phyloP scores from a whole-genome alignment of 129 eudicot genomes.

The Centella asiatica region DNA sequence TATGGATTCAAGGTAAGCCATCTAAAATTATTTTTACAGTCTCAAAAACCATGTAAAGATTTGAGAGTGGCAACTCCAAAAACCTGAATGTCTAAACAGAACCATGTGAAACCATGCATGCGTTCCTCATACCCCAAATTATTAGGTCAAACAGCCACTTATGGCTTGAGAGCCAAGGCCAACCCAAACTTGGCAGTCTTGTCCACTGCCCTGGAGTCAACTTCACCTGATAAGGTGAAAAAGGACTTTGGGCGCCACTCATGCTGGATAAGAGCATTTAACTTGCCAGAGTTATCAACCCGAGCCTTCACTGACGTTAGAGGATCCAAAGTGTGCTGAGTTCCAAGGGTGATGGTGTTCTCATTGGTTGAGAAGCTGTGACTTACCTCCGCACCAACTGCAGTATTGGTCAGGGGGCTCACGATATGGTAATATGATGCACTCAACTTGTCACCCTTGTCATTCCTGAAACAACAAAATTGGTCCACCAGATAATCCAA shows the following conservation, averaged over 20 bases:
- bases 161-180: slow-evolving; percentile 85
- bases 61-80: background rate
- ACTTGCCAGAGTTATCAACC: slow-evolving; percentile 61
- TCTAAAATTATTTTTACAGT: background rate
- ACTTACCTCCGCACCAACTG: slow-evolving; percentile 78
- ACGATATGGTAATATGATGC: slow-evolving; percentile 74
- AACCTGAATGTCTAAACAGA: too few relatives aligned
- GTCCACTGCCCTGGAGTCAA: slow-evolving; percentile 66
- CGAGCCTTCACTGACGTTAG: slow-evolving; percentile 63
- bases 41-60: background rate
- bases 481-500: too few relatives aligned
- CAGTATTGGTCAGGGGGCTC: slow-evolving; percentile 67
- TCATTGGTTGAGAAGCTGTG: slow-evolving; percentile 74
- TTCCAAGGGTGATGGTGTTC: slow-evolving; percentile 68
- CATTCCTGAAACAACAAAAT: slow-evolving; percentile 38
- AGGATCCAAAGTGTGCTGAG: slow-evolving; percentile 63
- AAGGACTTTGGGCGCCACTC: slow-evolving; percentile 87
- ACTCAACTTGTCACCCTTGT: slow-evolving; percentile 57
- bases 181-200: slow-evolving; percentile 84
- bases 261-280: slow-evolving; percentile 65
- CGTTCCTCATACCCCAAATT: background rate
- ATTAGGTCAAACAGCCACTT: background rate
- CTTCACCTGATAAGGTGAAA: slow-evolving; percentile 70
- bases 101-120: too few relatives aligned
- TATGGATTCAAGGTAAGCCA: background rate